Evolutionary conservation across 1,284 basidiomycete genomes (phyloP).

Genomic region (Porphyrellus sp.): DNA sequence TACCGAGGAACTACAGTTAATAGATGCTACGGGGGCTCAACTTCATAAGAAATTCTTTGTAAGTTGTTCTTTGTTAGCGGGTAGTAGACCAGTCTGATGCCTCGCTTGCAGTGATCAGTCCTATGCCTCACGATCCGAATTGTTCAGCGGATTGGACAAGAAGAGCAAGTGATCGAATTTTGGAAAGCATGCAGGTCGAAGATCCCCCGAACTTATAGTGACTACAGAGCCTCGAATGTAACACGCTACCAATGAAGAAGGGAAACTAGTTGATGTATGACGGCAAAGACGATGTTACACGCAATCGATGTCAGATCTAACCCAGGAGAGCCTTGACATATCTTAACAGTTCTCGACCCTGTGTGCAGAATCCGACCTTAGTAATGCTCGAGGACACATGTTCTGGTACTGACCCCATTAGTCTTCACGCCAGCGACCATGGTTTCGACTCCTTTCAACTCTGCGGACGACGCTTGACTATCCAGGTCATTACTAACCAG

Average conservation of each 20-base stretch:
- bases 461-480: slow-evolving; percentile 18
- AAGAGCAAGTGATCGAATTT: not conserved
- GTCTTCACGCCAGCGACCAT: slow-evolving; percentile 73
- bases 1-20: slow-evolving; percentile 53
- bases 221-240: not conserved
- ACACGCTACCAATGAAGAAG: not conserved
- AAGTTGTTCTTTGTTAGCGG: not conserved
- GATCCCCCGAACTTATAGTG: not conserved
- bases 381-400: not conserved
- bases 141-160: not conserved
- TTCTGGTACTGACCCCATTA: slow-evolving; percentile 53
- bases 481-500: slow-evolving; percentile 10
- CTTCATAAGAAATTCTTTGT: slow-evolving; percentile 37
- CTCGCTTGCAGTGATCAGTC: not conserved
- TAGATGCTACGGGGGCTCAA: slow-evolving; percentile 55
- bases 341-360: slow-evolving; percentile 69
- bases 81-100: not conserved
- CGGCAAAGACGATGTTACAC: not conserved
- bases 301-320: slow-evolving; percentile 28
- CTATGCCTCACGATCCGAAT: not conserved
- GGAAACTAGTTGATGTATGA: not conserved
- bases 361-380: slow-evolving; percentile 29
- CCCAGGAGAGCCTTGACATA: slow-evolving; percentile 70
- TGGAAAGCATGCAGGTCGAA: not conserved
- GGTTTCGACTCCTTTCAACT: slow-evolving; percentile 55